These are phyloP conservation scores for Auxenochlorella protothecoides DNA, from an alignment of 139 green algal species.

Conservation along the genomic window DNA sequence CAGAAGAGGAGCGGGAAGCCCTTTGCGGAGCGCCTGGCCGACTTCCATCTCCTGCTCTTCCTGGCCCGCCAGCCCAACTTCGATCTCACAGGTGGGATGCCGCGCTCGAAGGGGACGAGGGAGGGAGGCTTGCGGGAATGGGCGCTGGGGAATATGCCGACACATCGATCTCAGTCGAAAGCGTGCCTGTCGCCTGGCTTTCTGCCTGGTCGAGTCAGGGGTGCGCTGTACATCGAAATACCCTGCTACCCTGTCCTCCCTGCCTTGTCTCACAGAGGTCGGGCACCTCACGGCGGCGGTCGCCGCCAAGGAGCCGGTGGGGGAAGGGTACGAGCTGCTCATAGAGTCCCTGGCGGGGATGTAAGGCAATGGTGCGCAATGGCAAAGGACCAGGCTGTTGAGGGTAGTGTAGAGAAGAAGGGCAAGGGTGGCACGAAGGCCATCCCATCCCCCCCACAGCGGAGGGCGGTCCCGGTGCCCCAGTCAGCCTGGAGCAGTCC, in stretches of 20 bases:
- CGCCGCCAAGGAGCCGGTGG: slow-evolving; percentile 33
- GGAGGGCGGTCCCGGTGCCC: too few species aligned
- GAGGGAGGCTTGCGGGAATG: too few species aligned
- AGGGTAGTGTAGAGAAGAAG: too few species aligned
- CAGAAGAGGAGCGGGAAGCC: slow-evolving; percentile 25
- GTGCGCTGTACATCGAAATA: background rate
- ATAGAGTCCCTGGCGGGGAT: slow-evolving; percentile 74
- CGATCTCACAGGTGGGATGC: slow-evolving; percentile 26
- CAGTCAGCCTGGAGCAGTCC: too few species aligned
- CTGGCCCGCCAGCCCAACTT: slow-evolving; percentile 75
- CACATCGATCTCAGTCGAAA: too few species aligned
- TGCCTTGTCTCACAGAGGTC: slow-evolving; percentile 44
- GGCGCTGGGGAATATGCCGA: too few species aligned
- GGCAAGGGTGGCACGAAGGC: too few species aligned
- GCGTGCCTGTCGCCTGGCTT: background rate
- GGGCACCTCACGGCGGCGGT: slow-evolving; percentile 59
- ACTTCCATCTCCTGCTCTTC: slow-evolving; percentile 96
- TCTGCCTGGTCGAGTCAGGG: background rate
- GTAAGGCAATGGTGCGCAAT: background rate
- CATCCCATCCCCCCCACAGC: too few species aligned
- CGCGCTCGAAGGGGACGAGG: too few species aligned
- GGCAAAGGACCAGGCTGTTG: too few species aligned
- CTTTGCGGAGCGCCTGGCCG: slow-evolving; percentile 65
- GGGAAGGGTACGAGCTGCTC: slow-evolving; percentile 82
- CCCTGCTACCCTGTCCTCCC: background rate